Percentiles rank a stretch among this genome's conserved stretches.
Evolutionary conservation across 345 rosid genomes (phyloP).

Genomic region (Fremontodendron californicum): DNA sequence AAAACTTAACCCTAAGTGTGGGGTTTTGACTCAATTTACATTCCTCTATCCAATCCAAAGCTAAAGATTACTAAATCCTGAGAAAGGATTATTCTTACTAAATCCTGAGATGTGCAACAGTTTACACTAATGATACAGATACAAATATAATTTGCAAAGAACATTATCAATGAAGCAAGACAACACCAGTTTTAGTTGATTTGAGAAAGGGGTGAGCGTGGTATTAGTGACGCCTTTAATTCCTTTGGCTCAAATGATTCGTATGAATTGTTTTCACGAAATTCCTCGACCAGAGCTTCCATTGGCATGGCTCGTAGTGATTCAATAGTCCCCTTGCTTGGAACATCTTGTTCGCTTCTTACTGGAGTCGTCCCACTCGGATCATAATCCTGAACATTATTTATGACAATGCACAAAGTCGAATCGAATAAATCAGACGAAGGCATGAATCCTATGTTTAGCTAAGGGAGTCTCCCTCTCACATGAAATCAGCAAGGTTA

Average conservation of each 20-base stretch:
- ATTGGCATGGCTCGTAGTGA: slow-evolving; percentile 82
- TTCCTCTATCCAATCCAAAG: slow-evolving; percentile 7
- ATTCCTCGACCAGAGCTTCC: slow-evolving; percentile 65
- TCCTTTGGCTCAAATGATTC: slow-evolving; percentile 75
- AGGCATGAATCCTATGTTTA: background rate
- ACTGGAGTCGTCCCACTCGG: slow-evolving; percentile 77
- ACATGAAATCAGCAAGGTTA: background rate
- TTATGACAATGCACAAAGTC: background rate
- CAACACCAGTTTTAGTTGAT: slow-evolving; percentile 54
- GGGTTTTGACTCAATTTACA: slow-evolving; percentile 23
- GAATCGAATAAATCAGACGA: background rate
- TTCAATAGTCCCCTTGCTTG: slow-evolving; percentile 70
- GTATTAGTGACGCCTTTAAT: slow-evolving; percentile 65
- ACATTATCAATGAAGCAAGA: no score
- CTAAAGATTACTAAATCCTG: slow-evolving; percentile 28
- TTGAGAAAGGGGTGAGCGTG: slow-evolving; percentile 85
- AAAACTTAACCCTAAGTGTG: no score
- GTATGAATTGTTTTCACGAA: slow-evolving; percentile 75
- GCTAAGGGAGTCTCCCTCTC: background rate
- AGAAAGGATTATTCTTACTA: slow-evolving; percentile 28
- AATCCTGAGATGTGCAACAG: no score
- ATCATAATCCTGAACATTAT: slow-evolving; percentile 62
- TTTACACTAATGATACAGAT: slow-evolving; percentile 25
- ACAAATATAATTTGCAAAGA: slow-evolving; percentile 19
- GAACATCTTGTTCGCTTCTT: slow-evolving; percentile 65